Percentiles rank a stretch among this genome's conserved stretches.
These are phyloP conservation scores for Gonium pectorale DNA, from an alignment of 139 green algal genomes.

Conservation along the genomic window DNA sequence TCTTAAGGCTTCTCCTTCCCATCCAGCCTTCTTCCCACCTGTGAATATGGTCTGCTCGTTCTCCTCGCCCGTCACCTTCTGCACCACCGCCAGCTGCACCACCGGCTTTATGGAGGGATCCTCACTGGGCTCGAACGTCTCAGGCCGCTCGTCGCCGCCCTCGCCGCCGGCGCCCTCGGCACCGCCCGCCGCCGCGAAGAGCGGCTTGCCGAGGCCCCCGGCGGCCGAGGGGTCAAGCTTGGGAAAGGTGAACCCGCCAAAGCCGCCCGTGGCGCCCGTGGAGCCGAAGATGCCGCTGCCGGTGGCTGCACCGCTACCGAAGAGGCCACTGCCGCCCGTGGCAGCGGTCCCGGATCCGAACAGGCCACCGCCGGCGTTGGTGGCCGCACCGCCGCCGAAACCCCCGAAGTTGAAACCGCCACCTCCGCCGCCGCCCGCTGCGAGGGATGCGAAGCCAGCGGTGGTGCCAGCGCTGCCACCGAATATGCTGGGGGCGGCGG, in stretches of 20 bases:
- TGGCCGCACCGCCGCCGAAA: background rate
- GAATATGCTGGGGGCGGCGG: slow-evolving; percentile 28
- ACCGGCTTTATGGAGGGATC: slow-evolving; percentile 47
- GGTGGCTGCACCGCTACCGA: background rate
- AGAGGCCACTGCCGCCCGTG: background rate
- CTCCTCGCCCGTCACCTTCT: slow-evolving; percentile 84
- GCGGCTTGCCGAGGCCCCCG: background rate
- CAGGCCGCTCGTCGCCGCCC: slow-evolving; percentile 9
- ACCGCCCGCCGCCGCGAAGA: background rate
- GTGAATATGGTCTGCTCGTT: slow-evolving; percentile 73
- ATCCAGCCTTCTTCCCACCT: slow-evolving; percentile 39
- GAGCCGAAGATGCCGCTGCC: background rate
- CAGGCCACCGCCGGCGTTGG: background rate
- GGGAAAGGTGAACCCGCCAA: slow-evolving; percentile 25
- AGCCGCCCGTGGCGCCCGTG: background rate
- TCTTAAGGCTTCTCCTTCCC: background rate
- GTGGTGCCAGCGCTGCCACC: slow-evolving; percentile 27
- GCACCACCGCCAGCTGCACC: slow-evolving; percentile 56
- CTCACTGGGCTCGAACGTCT: slow-evolving; percentile 19
- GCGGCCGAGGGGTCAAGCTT: slow-evolving; percentile 3
- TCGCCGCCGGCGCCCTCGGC: slow-evolving; percentile 1
- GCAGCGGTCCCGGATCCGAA: background rate
- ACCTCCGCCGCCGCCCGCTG: background rate
- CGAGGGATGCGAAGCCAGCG: slow-evolving; percentile 21
- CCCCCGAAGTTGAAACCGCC: slow-evolving; percentile 13